A percentile compares a stretch with the other conserved stretches of the same genome.
phyloP scores from a whole-genome alignment of 345 rosid species.

The Clausena lansium region DNA sequence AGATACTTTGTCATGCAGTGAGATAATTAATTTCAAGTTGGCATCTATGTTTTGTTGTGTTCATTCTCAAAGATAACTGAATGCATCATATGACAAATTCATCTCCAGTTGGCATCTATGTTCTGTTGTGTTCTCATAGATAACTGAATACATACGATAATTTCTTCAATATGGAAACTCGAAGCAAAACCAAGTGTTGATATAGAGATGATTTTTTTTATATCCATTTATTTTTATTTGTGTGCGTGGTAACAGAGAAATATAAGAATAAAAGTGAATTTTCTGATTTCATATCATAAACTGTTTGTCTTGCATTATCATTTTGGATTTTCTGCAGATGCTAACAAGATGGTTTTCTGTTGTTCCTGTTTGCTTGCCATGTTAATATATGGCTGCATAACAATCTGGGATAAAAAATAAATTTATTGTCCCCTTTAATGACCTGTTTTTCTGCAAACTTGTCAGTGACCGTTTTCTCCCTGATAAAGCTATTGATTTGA shows the following conservation, averaged over 20 bases:
- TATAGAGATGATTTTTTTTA: neutral
- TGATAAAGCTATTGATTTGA: constrained; percentile 97
- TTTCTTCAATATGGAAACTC: neutral
- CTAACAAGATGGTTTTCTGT: neutral
- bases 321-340: neutral
- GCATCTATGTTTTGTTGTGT: neutral
- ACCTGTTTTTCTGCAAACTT: neutral
- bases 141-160: neutral
- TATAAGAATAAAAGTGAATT: neutral
- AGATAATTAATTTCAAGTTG: neutral
- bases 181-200: neutral
- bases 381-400: neutral
- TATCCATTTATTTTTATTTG: no score
- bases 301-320: neutral
- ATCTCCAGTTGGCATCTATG: neutral
- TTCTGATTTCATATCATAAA: neutral
- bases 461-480: constrained; percentile 96
- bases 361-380: neutral
- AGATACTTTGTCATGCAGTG: neutral
- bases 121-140: neutral
- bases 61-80: neutral
- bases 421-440: neutral
- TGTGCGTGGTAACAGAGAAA: neutral
- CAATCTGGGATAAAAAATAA: neutral
- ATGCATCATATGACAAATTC: neutral